A percentile compares a stretch with the other conserved stretches of the same genome.
Evolutionary conservation across 306 rosid species (phyloP).

Genomic region (Dryas octopetala): DNA sequence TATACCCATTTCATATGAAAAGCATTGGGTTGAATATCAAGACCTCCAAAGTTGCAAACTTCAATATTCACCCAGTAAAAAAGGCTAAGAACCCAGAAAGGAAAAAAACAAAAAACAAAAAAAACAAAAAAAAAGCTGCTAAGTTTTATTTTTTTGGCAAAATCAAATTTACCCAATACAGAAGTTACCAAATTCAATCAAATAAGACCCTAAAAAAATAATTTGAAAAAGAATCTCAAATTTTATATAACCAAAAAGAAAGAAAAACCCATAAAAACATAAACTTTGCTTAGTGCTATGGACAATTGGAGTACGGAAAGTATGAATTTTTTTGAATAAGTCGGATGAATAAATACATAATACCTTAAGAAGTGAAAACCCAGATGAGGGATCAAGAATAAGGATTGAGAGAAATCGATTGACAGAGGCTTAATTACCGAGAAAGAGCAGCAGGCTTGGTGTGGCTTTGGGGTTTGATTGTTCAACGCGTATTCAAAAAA

Average conservation of each 20-base stretch:
- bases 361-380: constrained; percentile 10
- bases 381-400: constrained; percentile 25
- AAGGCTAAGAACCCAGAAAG: constrained; percentile 12
- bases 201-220: constrained; percentile 19
- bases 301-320: background rate
- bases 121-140: constrained; percentile 16
- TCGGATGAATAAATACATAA: background rate
- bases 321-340: constrained; percentile 8
- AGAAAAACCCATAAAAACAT: constrained; percentile 12
- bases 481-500: constrained; percentile 72
- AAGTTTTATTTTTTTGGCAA: constrained; percentile 21
- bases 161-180: constrained; percentile 30
- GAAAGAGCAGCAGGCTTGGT: constrained; percentile 26
- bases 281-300: background rate
- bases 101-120: constrained; percentile 21
- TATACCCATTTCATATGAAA: constrained; percentile 25
- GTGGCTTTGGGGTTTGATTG: constrained; percentile 30
- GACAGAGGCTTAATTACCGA: constrained; percentile 28
- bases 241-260: background rate
- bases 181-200: constrained; percentile 32
- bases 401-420: constrained; percentile 9
- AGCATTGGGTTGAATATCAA: constrained; percentile 1
- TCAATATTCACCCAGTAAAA: background rate
- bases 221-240: background rate
- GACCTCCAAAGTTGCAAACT: background rate